Percentiles rank a stretch among this genome's conserved stretches.
phyloP scores from a whole-genome alignment of 1,139 yeast species.

The Pichia terricola region DNA sequence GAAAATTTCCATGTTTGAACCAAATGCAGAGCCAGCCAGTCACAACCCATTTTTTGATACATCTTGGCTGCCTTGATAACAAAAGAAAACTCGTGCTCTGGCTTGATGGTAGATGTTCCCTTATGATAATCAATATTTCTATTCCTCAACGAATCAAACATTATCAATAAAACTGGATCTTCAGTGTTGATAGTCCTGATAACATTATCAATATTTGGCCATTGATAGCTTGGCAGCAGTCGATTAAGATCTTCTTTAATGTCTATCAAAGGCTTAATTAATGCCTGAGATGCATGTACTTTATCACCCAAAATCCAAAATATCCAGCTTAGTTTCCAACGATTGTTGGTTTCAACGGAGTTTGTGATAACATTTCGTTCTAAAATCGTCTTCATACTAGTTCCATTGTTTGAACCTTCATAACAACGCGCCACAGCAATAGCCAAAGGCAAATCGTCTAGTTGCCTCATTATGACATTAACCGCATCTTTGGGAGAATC shows the following conservation, averaged over 20 bases:
- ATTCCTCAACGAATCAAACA: constrained; percentile 54
- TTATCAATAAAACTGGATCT: constrained; percentile 69
- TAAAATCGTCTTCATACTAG: constrained; percentile 41
- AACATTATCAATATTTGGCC: constrained; percentile 31
- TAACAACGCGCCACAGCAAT: constrained; percentile 73
- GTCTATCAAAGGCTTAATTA: constrained; percentile 47
- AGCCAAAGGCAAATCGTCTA: constrained; percentile 63
- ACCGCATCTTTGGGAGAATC: constrained; percentile 70
- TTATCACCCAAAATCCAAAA: constrained; percentile 56
- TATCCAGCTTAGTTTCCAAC: constrained; percentile 81
- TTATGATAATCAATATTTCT: constrained; percentile 37
- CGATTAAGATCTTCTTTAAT: constrained; percentile 26
- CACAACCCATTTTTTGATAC: constrained; percentile 88
- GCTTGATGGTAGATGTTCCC: constrained; percentile 40
- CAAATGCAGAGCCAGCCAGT: constrained; percentile 56
- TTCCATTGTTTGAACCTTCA: constrained; percentile 43
- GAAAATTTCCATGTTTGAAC: constrained; percentile 63
- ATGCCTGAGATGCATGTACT: constrained; percentile 51
- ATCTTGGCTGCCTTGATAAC: constrained; percentile 56
- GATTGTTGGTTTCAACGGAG: constrained; percentile 55
- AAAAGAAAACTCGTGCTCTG: constrained; percentile 47
- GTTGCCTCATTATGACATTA: constrained; percentile 56
- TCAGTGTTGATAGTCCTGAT: constrained; percentile 30
- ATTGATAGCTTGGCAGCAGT: constrained; percentile 24
- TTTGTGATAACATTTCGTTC: constrained; percentile 44